These are phyloP conservation scores for Chrysopogon serrulatus DNA, from an alignment of 176 grass and related monocot species.

Conservation along the genomic window DNA sequence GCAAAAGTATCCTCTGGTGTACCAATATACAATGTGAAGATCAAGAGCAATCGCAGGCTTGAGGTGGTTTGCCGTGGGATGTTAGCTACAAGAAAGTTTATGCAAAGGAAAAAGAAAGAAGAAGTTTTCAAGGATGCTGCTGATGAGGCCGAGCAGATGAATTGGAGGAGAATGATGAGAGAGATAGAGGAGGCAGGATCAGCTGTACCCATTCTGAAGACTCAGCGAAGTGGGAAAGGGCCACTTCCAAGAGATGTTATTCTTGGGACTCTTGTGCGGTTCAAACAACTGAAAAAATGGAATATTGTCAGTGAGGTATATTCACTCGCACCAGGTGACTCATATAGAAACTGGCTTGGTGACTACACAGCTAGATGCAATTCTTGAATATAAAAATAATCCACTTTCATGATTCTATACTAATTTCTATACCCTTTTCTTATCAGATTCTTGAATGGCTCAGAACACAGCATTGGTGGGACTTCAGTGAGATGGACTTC, in stretches of 20 bases:
- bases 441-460: slow-evolving; percentile 97
- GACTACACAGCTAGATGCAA: neutral
- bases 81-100: slow-evolving; percentile 79
- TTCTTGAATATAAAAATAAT: neutral
- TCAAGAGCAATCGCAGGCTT: slow-evolving; percentile 26
- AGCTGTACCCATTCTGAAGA: slow-evolving; percentile 57
- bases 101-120: slow-evolving; percentile 70
- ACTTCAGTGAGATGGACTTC: slow-evolving; percentile 88
- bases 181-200: slow-evolving; percentile 78
- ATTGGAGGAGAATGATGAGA: slow-evolving; percentile 83
- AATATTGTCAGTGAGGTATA: slow-evolving; percentile 87
- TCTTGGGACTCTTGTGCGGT: slow-evolving; percentile 78
- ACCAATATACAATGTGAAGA: slow-evolving; percentile 36
- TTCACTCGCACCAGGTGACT: neutral
- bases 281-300: slow-evolving; percentile 95
- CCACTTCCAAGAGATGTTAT: slow-evolving; percentile 60
- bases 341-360: slow-evolving; percentile 3
- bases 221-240: slow-evolving; percentile 37
- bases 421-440: neutral
- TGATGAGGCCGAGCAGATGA: slow-evolving; percentile 73
- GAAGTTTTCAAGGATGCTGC: slow-evolving; percentile 67
- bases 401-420: neutral
- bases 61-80: slow-evolving; percentile 69
- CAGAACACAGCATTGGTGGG: slow-evolving; percentile 92
- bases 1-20: slow-evolving; percentile 35